Conservation (phyloP, 2,329 filamentous ascomycete species). For the Penicillium olsonii region DNA sequence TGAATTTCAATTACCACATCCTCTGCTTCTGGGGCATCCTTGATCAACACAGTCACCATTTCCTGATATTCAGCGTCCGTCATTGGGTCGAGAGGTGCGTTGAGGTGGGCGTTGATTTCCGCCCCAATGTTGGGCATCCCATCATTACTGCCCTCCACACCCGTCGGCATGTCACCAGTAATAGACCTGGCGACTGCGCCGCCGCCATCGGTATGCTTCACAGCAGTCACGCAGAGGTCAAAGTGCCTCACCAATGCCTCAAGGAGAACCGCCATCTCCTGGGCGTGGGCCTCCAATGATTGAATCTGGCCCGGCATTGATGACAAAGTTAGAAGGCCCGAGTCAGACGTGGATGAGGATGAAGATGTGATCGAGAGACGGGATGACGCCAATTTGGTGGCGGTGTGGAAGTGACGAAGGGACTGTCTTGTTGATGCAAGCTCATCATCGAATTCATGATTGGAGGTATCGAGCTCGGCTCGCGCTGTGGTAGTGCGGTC, state of each 20-base stretch:
- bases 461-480: constrained; percentile 54
- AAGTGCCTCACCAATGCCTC: constrained; percentile 84
- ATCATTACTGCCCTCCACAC: constrained; percentile 45
- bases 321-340: constrained; percentile 38
- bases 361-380: constrained; percentile 36
- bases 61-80: constrained; percentile 75
- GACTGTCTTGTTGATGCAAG: constrained; percentile 65
- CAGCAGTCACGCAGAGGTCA: constrained; percentile 87
- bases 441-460: constrained; percentile 71
- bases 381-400: constrained; percentile 42
- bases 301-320: constrained; percentile 58
- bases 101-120: constrained; percentile 34
- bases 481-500: constrained; percentile 64
- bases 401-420: constrained; percentile 47
- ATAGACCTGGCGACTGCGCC: constrained; percentile 68
- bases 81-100: constrained; percentile 65
- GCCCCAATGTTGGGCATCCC: constrained; percentile 35
- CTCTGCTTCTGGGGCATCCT: constrained; percentile 60
- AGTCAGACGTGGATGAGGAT: constrained; percentile 35
- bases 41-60: constrained; percentile 74
- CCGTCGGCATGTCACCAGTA: constrained; percentile 61
- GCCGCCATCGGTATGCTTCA: constrained; percentile 84
- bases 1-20: constrained; percentile 69
- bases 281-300: constrained; percentile 70
- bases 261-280: constrained; percentile 78